Evolutionary conservation across 148 eudicot genomes (phyloP).

Genomic region (Pharnaceum exiguum): DNA sequence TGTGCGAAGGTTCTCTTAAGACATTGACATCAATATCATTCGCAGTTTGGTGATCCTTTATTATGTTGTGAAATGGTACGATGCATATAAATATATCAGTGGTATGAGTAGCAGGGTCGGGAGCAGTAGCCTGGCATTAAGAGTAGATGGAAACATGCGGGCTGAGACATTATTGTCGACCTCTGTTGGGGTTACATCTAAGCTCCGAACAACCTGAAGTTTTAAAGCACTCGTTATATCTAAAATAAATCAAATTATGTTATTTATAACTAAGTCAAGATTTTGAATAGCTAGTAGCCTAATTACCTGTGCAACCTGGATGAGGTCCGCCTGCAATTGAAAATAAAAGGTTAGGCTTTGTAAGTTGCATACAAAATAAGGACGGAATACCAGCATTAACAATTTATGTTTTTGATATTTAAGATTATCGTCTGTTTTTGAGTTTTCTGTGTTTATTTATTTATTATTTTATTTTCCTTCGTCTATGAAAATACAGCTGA

Average conservation of each 20-base stretch:
- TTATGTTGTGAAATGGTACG: slow-evolving; percentile 17
- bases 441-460: too few species aligned
- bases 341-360: too few species aligned
- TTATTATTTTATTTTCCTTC: too few species aligned
- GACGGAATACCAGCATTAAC: too few species aligned
- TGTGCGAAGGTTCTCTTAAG: not conserved
- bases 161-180: slow-evolving; percentile 11
- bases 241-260: not conserved
- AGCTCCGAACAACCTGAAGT: slow-evolving; percentile 62
- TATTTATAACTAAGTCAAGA: not conserved
- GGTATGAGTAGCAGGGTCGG: slow-evolving; percentile 11
- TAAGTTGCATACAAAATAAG: too few species aligned
- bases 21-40: slow-evolving; percentile 7
- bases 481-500: too few species aligned
- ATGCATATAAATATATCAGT: slow-evolving; percentile 1
- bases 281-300: not conserved
- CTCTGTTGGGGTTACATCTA: slow-evolving; percentile 13
- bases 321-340: too few species aligned
- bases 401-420: too few species aligned
- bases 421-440: too few species aligned
- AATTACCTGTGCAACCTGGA: too few species aligned
- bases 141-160: slow-evolving; percentile 3
- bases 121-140: not conserved
- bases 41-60: not conserved
- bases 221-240: slow-evolving; percentile 11